A percentile compares a stretch with the other conserved stretches of the same genome.
Evolutionary conservation across 1,284 basidiomycete species (phyloP).

Genomic region (Leccinum olivaceoglutinosum): DNA sequence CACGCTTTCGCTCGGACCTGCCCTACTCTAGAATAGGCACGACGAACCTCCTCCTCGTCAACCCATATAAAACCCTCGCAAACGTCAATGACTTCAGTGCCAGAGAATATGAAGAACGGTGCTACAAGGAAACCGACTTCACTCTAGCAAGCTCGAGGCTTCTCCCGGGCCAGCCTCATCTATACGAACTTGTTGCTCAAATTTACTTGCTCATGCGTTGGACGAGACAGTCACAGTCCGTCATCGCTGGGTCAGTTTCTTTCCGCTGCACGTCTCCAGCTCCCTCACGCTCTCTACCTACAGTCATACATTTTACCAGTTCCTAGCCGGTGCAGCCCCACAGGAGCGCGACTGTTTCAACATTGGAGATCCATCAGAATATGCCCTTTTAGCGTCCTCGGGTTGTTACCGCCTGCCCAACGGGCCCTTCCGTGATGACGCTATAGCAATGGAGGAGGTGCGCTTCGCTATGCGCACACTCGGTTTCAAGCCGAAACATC

Average conservation of each 20-base stretch:
- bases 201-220: slow-evolving; percentile 81
- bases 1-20: slow-evolving; percentile 79
- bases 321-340: slow-evolving; percentile 77
- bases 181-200: slow-evolving; percentile 82
- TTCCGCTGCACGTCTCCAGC: background rate
- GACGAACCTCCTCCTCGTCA: slow-evolving; percentile 73
- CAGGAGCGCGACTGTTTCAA: slow-evolving; percentile 73
- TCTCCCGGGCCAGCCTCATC: slow-evolving; percentile 64
- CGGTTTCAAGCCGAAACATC: slow-evolving; percentile 87
- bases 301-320: slow-evolving; percentile 92
- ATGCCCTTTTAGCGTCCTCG: slow-evolving; percentile 76
- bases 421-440: slow-evolving; percentile 83
- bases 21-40: slow-evolving; percentile 78
- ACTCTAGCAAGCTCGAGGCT: slow-evolving; percentile 52
- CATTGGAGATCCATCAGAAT: slow-evolving; percentile 81
- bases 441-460: slow-evolving; percentile 79
- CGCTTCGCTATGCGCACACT: slow-evolving; percentile 76
- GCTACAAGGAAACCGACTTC: slow-evolving; percentile 68
- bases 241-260: slow-evolving; percentile 72
- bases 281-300: slow-evolving; percentile 3
- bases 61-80: slow-evolving; percentile 80
- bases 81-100: slow-evolving; percentile 79
- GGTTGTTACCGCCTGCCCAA: slow-evolving; percentile 82
- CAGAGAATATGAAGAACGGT: slow-evolving; percentile 76
- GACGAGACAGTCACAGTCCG: slow-evolving; percentile 70